These are phyloP conservation scores for Akanthomyces uredinophilus DNA, from an alignment of 2,329 filamentous ascomycete species.

Conservation along the genomic window DNA sequence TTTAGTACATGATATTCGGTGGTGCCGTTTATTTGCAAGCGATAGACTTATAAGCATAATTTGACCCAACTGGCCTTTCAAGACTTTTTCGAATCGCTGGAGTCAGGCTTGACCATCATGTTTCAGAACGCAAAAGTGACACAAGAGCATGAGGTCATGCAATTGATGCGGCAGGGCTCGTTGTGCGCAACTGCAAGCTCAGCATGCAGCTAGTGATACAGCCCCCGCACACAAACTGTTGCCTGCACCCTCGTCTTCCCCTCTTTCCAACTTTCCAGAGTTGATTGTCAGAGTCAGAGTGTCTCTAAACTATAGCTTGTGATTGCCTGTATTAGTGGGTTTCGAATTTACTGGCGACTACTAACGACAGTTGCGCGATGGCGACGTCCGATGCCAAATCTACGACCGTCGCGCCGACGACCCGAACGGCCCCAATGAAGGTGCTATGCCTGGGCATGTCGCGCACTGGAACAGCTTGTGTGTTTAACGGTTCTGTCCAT, in stretches of 20 bases:
- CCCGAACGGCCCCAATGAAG: conserved; percentile 13
- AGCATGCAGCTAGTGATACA: neutral
- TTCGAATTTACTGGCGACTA: neutral
- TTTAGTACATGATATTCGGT: conserved; percentile 49
- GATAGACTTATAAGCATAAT: conserved; percentile 5
- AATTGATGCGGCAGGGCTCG: too few species aligned
- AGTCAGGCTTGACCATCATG: neutral
- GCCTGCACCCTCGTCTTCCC: neutral
- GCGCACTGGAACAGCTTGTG: conserved; percentile 10
- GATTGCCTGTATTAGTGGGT: too few species aligned
- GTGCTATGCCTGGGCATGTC: conserved; percentile 9
- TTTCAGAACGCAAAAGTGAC: neutral
- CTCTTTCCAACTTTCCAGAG: neutral
- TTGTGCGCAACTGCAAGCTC: too few species aligned
- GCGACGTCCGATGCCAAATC: neutral
- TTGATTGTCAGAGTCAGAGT: too few species aligned
- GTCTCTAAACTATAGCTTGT: neutral
- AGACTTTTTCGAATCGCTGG: neutral
- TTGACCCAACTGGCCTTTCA: neutral
- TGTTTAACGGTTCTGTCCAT: neutral
- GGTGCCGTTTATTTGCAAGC: neutral
- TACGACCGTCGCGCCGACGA: neutral
- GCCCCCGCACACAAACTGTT: neutral
- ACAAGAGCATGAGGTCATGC: too few species aligned
- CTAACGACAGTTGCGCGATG: neutral